A percentile compares a stretch with the other conserved stretches of the same genome.
These are phyloP conservation scores for Buxus sempervirens DNA, from an alignment of 164 flowering plant genomes.

Conservation along the genomic window DNA sequence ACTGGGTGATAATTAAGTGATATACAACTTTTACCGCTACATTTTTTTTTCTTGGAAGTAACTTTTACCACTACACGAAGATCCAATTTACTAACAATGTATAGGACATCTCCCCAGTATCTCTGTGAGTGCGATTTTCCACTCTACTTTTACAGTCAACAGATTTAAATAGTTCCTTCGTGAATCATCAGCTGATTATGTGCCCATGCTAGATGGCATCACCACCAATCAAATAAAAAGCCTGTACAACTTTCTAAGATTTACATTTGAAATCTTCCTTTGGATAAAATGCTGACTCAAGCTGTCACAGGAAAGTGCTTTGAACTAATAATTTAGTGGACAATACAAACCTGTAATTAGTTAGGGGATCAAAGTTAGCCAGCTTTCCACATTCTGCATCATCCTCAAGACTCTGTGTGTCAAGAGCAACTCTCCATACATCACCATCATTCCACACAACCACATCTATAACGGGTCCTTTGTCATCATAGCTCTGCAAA, in stretches of 20 bases:
- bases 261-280: neutral
- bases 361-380: conserved; percentile 73
- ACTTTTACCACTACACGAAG: neutral
- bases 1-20: no score
- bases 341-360: conserved; percentile 67
- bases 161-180: neutral
- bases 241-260: no score
- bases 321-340: neutral
- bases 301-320: neutral
- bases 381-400: conserved; percentile 69
- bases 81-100: neutral
- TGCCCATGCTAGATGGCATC: neutral
- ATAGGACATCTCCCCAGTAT: neutral
- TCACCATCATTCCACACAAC: conserved; percentile 99
- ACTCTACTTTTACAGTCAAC: neutral
- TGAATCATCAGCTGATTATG: neutral
- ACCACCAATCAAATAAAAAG: neutral
- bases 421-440: conserved; percentile 95
- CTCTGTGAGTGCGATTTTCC: neutral
- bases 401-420: conserved; percentile 88
- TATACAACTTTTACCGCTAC: neutral
- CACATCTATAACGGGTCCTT: conserved; percentile 93
- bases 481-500: conserved; percentile 84
- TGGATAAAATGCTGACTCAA: neutral
- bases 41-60: no score